A percentile compares a stretch with the other conserved stretches of the same genome.
phyloP scores from a whole-genome alignment of 2,329 filamentous ascomycete species.

The Aaosphaeria arxii region DNA sequence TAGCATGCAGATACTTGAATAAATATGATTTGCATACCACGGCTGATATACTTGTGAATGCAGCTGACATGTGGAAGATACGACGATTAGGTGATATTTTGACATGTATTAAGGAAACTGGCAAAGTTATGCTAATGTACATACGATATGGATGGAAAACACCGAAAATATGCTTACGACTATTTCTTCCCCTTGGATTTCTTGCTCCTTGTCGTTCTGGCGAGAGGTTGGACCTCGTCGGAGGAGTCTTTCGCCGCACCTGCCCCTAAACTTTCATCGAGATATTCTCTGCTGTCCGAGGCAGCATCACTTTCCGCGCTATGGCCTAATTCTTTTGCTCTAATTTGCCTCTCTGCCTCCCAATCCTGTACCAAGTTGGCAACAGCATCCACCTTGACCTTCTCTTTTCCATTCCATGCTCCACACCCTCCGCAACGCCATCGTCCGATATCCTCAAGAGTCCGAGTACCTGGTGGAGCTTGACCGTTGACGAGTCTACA shows the following conservation, averaged over 20 bases:
- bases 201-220: constrained; percentile 42
- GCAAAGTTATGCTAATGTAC: background rate
- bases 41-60: too few species aligned
- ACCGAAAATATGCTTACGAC: background rate
- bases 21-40: too few species aligned
- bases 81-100: too few species aligned
- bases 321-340: constrained; percentile 8
- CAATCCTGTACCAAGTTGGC: constrained; percentile 24
- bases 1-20: too few species aligned
- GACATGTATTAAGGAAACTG: background rate
- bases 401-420: constrained; percentile 75
- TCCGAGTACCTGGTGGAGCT: constrained; percentile 80
- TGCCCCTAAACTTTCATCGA: constrained; percentile 14
- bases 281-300: constrained; percentile 19
- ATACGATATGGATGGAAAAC: background rate
- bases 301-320: constrained; percentile 13
- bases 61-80: too few species aligned
- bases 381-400: constrained; percentile 67
- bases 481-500: constrained; percentile 94
- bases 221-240: constrained; percentile 25
- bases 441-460: constrained; percentile 72
- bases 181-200: background rate
- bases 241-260: constrained; percentile 16
- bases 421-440: constrained; percentile 92
- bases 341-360: constrained; percentile 53